Percentiles rank a stretch among this genome's conserved stretches.
These are phyloP conservation scores for Didymella sp. DNA, from an alignment of 2,329 filamentous ascomycete genomes.

Conservation along the genomic window DNA sequence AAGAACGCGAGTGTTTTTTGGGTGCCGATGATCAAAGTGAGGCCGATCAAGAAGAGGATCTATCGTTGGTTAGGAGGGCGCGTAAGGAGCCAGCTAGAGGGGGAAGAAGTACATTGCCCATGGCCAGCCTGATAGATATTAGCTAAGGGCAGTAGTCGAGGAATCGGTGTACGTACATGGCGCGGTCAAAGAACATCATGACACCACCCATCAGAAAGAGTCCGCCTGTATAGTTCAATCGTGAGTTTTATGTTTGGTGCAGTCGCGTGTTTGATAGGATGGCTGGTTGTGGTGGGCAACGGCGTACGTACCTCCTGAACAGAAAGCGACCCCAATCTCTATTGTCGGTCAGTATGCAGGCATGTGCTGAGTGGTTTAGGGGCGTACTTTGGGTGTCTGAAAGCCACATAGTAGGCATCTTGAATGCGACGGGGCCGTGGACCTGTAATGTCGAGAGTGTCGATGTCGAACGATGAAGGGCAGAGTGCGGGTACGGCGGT, in stretches of 20 bases:
- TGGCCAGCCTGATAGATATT: slow-evolving; percentile 73
- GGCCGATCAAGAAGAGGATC: slow-evolving; percentile 97
- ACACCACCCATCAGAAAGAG: slow-evolving; percentile 96
- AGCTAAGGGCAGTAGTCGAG: slow-evolving; percentile 8
- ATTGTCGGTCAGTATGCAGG: slow-evolving; percentile 17
- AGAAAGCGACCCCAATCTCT: slow-evolving; percentile 98
- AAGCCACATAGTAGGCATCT: slow-evolving; percentile 90
- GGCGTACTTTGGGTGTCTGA: slow-evolving; percentile 90
- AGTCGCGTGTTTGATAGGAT: slow-evolving; percentile 26
- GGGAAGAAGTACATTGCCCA: slow-evolving; percentile 79
- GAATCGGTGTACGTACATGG: slow-evolving; percentile 70
- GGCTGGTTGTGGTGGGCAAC: slow-evolving; percentile 10
- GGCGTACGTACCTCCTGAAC: slow-evolving; percentile 83
- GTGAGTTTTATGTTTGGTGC: not conserved
- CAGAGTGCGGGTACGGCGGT: not conserved
- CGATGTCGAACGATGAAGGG: not conserved
- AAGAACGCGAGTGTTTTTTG: slow-evolving; percentile 95
- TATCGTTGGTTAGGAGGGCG: slow-evolving; percentile 49
- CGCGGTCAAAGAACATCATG: slow-evolving; percentile 95
- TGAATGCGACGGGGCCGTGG: slow-evolving; percentile 20
- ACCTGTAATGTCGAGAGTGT: not conserved
- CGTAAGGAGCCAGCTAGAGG: slow-evolving; percentile 3
- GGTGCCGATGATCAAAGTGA: slow-evolving; percentile 93
- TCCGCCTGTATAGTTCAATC: slow-evolving; percentile 66
- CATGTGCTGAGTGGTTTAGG: not conserved